Evolutionary conservation across 2,329 filamentous ascomycete genomes (phyloP).

Genomic region (Hymenoscyphus albidus): DNA sequence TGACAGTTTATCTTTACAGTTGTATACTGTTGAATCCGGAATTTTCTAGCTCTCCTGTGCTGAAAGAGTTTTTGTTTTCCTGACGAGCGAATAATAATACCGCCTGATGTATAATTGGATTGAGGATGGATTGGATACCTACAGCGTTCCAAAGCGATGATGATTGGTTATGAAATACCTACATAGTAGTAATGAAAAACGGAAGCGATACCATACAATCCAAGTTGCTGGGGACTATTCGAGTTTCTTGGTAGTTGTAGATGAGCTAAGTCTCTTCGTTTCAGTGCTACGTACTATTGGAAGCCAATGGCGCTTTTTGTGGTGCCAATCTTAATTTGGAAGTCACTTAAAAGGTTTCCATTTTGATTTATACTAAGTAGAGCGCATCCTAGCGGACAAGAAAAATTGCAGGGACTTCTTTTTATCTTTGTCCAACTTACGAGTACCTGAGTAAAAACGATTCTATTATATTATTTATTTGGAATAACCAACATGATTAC

Average conservation of each 20-base stretch:
- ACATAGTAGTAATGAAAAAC: neutral
- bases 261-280: neutral
- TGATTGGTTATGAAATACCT: neutral
- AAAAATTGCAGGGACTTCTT: no score
- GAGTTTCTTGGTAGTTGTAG: neutral
- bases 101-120: neutral
- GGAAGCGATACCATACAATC: neutral
- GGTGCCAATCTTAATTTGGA: no score
- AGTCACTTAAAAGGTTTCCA: no score
- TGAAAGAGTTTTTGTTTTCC: slow-evolving; percentile 74
- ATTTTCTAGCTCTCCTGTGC: slow-evolving; percentile 83
- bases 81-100: slow-evolving; percentile 14
- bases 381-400: no score
- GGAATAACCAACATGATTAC: no score
- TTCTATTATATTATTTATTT: no score
- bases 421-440: no score
- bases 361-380: no score
- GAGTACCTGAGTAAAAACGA: no score
- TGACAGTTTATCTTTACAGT: slow-evolving; percentile 44
- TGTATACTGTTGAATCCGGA: slow-evolving; percentile 91
- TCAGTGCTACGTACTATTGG: no score
- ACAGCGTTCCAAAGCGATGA: neutral
- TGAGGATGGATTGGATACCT: neutral
- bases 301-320: no score
- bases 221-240: no score